Percentiles rank a stretch among this genome's conserved stretches.
phyloP scores from a whole-genome alignment of 1,284 basidiomycete species.

The Moniliella sp. region DNA sequence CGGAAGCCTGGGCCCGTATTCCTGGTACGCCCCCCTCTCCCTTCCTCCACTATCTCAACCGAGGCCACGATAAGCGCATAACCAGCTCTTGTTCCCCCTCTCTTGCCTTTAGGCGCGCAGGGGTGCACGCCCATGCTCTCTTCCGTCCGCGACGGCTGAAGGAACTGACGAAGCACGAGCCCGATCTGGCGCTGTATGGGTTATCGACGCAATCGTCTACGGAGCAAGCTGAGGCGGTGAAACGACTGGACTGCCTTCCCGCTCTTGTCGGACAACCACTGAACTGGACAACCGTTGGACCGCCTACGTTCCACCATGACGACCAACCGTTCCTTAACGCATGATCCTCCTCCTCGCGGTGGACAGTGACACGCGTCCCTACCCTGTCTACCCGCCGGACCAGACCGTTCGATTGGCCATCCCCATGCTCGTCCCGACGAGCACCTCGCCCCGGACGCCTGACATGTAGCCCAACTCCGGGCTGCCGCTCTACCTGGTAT shows the following conservation, averaged over 20 bases:
- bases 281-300: constrained; percentile 8
- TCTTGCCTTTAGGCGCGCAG: constrained; percentile 4
- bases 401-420: constrained; percentile 11
- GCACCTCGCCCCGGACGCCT: no score
- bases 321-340: constrained; percentile 6
- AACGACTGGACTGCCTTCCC: constrained; percentile 3
- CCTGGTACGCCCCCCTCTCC: no score
- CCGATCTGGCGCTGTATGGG: constrained; percentile 13
- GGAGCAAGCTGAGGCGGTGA: constrained; percentile 5
- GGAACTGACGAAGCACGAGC: constrained; percentile 6
- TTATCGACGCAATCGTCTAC: constrained; percentile 9
- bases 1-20: constrained; percentile 7
- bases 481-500: no score
- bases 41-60: no score
- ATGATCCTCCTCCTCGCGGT: constrained; percentile 17
- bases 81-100: no score
- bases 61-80: no score
- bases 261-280: constrained; percentile 8
- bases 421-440: constrained; percentile 6
- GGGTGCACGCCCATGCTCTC: constrained; percentile 11
- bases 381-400: constrained; percentile 9
- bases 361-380: constrained; percentile 20
- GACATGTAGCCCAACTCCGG: neutral
- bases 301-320: constrained; percentile 8
- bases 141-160: constrained; percentile 6